Base-by-base conservation (phyloP, 129 eudicot species). In the Dittrichia graveolens region DNA sequence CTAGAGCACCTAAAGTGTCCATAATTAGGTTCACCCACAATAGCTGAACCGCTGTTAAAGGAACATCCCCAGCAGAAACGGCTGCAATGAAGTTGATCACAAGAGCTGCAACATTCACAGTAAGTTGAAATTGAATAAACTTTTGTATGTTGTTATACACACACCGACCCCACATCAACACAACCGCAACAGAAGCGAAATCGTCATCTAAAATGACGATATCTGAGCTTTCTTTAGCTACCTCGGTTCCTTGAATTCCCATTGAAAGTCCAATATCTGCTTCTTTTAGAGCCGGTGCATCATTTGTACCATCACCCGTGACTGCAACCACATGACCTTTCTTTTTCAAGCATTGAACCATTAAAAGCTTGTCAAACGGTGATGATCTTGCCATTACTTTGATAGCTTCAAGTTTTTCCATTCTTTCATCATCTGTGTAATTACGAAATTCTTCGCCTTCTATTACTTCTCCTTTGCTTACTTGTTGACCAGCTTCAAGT, bases 221-320 rank as follows among this genome's bases (percentile, higher is more conserved):
- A 69, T 92, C 97, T 0, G 97, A 92, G 81, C 93, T 92, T 69
- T 88, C 96, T 35, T 92, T 91, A 12, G 96, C 96, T 8, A 91
- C 96, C 47, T 91, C 94, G 0, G 96, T 92, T 34, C 97, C 96
- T 64, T 92, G 94, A 58, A 92, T 89, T 54, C 97, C 97, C 97
- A 92, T 88, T 8, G 97, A 88, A 55, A 92, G 94, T 5, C 97
- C 97, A 8, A 92, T 74, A 61, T 92, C 96, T 0, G 97, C 97
- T 86, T 92, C 97, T 75, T 84, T 92, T 1, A 92, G 46, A 49
- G 97, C 97, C 7, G 94, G 96, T 12, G 97, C 97, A 43, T 92
- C 97, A 41, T 89, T 89, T 56, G 96, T 88, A 16, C 94, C 96
- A 12, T 92, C 91, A 0, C 97, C 97, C 0, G 94, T 92, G 49